These are phyloP conservation scores for Lasiosphaeria hispida DNA, from an alignment of 495 filamentous ascomycete genomes.

Conservation along the genomic window DNA sequence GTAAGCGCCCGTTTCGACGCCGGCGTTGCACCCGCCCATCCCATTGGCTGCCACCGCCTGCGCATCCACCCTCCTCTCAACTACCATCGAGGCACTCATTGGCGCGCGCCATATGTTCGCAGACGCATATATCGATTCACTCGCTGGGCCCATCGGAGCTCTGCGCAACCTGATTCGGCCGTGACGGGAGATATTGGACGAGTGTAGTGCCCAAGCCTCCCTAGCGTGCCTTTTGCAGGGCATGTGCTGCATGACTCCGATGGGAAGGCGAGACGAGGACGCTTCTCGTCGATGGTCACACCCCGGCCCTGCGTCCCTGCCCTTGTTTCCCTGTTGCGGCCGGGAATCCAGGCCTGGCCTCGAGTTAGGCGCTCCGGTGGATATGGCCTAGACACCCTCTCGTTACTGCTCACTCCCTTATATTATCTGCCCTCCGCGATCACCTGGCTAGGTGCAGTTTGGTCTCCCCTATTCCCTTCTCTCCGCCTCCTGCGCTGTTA, in stretches of 20 bases:
- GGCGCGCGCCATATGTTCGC: constrained; percentile 34
- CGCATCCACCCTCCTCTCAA: constrained; percentile 10
- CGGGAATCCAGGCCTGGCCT: constrained; percentile 11
- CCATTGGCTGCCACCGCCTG: constrained; percentile 28
- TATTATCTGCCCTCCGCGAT: constrained; percentile 27
- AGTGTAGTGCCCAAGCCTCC: constrained; percentile 21
- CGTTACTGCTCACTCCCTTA: constrained; percentile 21
- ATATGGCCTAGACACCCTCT: constrained; percentile 13
- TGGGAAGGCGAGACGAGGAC: no score
- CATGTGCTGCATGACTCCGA: neutral
- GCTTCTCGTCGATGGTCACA: constrained; percentile 1
- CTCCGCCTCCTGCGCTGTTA: constrained; percentile 33
- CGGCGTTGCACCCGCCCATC: constrained; percentile 13
- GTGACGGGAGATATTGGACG: constrained; percentile 5
- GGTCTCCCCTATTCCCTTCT: constrained; percentile 32
- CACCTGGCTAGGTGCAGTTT: constrained; percentile 23
- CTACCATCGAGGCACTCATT: constrained; percentile 19
- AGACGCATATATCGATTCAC: constrained; percentile 27
- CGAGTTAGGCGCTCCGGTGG: constrained; percentile 30
- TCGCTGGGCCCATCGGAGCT: constrained; percentile 4
- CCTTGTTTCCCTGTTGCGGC: constrained; percentile 3
- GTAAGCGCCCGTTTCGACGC: constrained; percentile 33
- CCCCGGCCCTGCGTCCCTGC: constrained; percentile 7
- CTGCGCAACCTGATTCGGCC: constrained; percentile 28
- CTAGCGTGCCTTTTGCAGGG: constrained; percentile 4